A percentile compares a stretch with the other conserved stretches of the same genome.
Evolutionary conservation across 169 alveolate genomes (phyloP).

Genomic region (Cryptosporidium sp.): DNA sequence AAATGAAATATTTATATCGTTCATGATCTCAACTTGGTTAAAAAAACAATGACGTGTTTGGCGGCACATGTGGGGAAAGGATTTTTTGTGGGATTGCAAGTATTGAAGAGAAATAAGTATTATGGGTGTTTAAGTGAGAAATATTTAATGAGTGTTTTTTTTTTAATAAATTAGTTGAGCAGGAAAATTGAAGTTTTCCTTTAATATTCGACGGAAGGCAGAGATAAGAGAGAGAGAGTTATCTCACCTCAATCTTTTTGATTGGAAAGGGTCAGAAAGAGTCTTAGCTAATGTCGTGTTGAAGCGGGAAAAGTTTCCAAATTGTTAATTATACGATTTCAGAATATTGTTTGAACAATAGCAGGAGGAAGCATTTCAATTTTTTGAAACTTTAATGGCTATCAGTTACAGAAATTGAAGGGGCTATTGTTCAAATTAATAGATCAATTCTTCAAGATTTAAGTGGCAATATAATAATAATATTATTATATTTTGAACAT

Average conservation of each 20-base stretch:
- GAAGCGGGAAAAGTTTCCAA: neutral
- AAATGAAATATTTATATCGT: neutral
- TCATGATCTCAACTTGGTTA: neutral
- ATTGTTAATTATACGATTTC: neutral
- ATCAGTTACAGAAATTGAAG: neutral
- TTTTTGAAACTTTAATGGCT: neutral
- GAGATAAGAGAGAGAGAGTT: neutral
- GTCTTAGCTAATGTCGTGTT: slow-evolving; percentile 5
- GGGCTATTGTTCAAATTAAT: too few species aligned
- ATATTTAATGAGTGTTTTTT: neutral
- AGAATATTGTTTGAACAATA: neutral
- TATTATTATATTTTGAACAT: too few species aligned
- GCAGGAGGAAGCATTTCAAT: neutral
- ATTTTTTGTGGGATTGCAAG: slow-evolving; percentile 8
- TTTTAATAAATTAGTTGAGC: neutral
- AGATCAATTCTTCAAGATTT: too few species aligned
- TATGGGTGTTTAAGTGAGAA: neutral
- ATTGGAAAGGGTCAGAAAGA: neutral
- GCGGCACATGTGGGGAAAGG: slow-evolving; percentile 39
- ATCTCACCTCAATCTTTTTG: neutral
- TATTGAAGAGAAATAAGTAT: slow-evolving; percentile 2
- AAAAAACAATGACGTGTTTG: slow-evolving; percentile 8
- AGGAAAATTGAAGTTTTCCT: neutral
- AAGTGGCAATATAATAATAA: neutral
- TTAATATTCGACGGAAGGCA: neutral